These are phyloP conservation scores for Raffaelea arxii DNA, from an alignment of 2,329 filamentous ascomycete genomes.

Conservation along the genomic window DNA sequence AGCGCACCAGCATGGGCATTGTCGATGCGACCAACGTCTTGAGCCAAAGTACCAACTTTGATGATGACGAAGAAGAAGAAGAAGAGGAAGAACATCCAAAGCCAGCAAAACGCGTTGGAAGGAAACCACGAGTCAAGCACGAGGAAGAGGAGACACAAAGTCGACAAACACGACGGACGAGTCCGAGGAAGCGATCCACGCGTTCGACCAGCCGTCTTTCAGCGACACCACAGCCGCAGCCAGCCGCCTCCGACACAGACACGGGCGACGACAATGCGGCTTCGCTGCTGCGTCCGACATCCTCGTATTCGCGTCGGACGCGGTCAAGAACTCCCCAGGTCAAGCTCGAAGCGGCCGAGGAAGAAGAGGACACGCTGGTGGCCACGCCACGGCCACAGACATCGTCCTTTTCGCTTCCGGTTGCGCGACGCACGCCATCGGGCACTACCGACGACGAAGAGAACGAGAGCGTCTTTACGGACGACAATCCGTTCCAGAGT, in stretches of 20 bases:
- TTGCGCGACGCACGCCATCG: too few species aligned
- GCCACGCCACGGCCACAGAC: constrained; percentile 41
- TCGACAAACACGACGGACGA: constrained; percentile 26
- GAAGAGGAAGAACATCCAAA: constrained; percentile 42
- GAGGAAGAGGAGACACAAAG: constrained; percentile 28
- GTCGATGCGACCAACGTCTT: constrained; percentile 49
- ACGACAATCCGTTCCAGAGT: constrained; percentile 90
- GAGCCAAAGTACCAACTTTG: constrained; percentile 42
- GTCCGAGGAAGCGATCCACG: constrained; percentile 44
- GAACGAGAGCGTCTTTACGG: constrained; percentile 49
- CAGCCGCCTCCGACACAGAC: constrained; percentile 40
- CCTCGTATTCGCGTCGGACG: constrained; percentile 34
- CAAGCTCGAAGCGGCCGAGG: constrained; percentile 45
- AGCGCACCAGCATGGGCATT: constrained; percentile 82
- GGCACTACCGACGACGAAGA: too few species aligned
- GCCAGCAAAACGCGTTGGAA: not conserved
- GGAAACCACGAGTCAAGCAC: constrained; percentile 19
- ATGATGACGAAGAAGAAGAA: constrained; percentile 40
- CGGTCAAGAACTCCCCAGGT: constrained; percentile 44
- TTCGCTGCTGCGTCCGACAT: constrained; percentile 40
- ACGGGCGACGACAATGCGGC: constrained; percentile 38
- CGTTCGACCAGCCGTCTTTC: constrained; percentile 46
- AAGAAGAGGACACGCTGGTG: constrained; percentile 30
- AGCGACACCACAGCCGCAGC: constrained; percentile 18
- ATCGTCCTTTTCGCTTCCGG: too few species aligned